Percentiles rank a stretch among this genome's conserved stretches.
These are phyloP conservation scores for Moesziomyces antarcticus DNA, from an alignment of 1,284 basidiomycete genomes.

Conservation along the genomic window DNA sequence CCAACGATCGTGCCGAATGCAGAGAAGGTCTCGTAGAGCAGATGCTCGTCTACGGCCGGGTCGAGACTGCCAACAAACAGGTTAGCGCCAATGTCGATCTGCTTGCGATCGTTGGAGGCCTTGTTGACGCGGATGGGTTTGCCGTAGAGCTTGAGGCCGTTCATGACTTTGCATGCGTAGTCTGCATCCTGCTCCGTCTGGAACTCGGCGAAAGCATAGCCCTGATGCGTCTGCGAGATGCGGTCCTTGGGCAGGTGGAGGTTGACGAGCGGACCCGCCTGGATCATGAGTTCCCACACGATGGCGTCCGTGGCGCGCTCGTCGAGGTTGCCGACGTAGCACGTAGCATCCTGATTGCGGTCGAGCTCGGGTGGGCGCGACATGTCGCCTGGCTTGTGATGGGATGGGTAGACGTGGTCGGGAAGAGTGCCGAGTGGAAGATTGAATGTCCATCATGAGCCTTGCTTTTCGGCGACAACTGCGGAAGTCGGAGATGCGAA, in stretches of 20 bases:
- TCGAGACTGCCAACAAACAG: constrained; percentile 95
- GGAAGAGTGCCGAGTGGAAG: too few species aligned
- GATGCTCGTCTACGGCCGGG: constrained; percentile 88
- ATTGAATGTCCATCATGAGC: too few species aligned
- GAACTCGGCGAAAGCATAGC: constrained; percentile 99
- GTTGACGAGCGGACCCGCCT: constrained; percentile 95
- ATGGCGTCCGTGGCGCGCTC: constrained; percentile 92
- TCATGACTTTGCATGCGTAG: constrained; percentile 99
- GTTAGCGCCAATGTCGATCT: constrained; percentile 97
- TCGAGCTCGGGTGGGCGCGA: constrained; percentile 57
- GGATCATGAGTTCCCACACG: constrained; percentile 98
- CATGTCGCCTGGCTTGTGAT: constrained; percentile 22
- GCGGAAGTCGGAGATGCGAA: too few species aligned
- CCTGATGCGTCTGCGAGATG: constrained; percentile 96
- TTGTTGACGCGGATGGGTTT: constrained; percentile 99
- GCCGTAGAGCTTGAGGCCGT: constrained; percentile 98
- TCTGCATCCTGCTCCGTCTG: constrained; percentile 97
- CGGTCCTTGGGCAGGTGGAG: constrained; percentile 91
- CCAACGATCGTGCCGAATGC: constrained; percentile 93
- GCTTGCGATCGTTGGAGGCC: constrained; percentile 92
- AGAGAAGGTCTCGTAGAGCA: constrained; percentile 93
- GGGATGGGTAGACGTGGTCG: too few species aligned
- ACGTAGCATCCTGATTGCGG: constrained; percentile 67
- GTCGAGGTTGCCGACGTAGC: constrained; percentile 83
- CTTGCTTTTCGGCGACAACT: too few species aligned